Percentiles rank a stretch among this genome's conserved stretches.
Evolutionary conservation across 2,329 filamentous ascomycete genomes (phyloP).

Genomic region (Xylariaceae sp.): DNA sequence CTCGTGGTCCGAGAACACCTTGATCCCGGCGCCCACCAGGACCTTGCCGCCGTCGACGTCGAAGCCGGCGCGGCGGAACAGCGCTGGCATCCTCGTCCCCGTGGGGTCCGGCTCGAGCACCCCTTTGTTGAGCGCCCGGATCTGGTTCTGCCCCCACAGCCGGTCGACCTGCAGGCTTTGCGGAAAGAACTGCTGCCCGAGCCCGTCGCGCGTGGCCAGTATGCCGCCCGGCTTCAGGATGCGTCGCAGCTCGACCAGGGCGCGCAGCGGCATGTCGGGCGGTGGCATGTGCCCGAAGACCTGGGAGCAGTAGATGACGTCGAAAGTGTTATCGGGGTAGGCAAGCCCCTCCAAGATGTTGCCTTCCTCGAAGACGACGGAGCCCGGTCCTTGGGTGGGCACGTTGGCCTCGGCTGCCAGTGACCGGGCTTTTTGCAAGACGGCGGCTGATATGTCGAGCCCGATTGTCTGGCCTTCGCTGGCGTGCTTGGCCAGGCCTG

Average conservation of each 20-base stretch:
- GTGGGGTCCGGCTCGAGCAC: slow-evolving; percentile 28
- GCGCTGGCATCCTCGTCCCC: slow-evolving; percentile 37
- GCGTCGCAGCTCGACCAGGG: slow-evolving; percentile 49
- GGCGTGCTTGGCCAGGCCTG: slow-evolving; percentile 48
- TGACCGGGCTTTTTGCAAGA: slow-evolving; percentile 41
- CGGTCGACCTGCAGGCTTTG: slow-evolving; percentile 37
- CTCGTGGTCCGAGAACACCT: slow-evolving; percentile 37
- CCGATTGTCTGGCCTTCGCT: slow-evolving; percentile 48
- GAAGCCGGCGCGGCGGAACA: slow-evolving; percentile 42
- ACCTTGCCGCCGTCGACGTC: slow-evolving; percentile 38
- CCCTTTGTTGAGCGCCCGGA: slow-evolving; percentile 30
- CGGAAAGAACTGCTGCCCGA: slow-evolving; percentile 43
- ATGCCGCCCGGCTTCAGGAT: slow-evolving; percentile 51
- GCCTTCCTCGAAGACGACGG: slow-evolving; percentile 41
- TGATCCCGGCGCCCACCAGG: slow-evolving; percentile 37
- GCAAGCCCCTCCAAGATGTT: slow-evolving; percentile 46
- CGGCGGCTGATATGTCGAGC: slow-evolving; percentile 44
- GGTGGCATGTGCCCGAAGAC: slow-evolving; percentile 49
- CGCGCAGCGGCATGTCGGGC: slow-evolving; percentile 36
- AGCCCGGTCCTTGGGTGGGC: slow-evolving; percentile 11
- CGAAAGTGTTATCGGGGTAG: slow-evolving; percentile 48
- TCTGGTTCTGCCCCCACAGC: slow-evolving; percentile 38
- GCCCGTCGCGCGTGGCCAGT: slow-evolving; percentile 43
- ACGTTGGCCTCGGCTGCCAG: slow-evolving; percentile 24
- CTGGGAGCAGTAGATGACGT: slow-evolving; percentile 51